Evolutionary conservation across 306 rosid species (phyloP).

Genomic region (Begonia fuchsioides): DNA sequence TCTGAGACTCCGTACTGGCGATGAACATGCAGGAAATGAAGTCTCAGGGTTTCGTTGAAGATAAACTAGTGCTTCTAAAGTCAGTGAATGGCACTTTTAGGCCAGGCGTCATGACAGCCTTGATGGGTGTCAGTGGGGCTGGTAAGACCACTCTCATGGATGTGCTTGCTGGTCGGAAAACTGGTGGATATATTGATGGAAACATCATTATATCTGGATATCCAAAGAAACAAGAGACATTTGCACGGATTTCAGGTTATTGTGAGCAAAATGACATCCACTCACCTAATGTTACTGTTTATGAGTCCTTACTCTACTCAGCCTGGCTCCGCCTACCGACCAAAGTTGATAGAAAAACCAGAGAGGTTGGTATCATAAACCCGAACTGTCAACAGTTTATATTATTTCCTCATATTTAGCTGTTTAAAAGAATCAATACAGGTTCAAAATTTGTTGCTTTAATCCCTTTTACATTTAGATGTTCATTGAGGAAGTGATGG

Average conservation of each 20-base stretch:
- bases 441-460: background rate
- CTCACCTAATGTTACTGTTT: constrained; percentile 64
- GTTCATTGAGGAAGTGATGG: constrained; percentile 47
- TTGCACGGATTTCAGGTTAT: constrained; percentile 82
- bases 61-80: constrained; percentile 58
- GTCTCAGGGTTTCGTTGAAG: constrained; percentile 42
- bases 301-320: constrained; percentile 56
- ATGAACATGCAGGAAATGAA: constrained; percentile 47
- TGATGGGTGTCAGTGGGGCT: constrained; percentile 94
- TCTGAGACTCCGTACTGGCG: background rate
- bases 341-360: constrained; percentile 26
- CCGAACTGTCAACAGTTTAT: too few species aligned
- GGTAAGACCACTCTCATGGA: constrained; percentile 98
- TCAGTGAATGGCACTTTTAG: constrained; percentile 71
- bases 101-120: constrained; percentile 89
- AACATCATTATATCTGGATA: constrained; percentile 54
- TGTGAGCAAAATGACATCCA: constrained; percentile 90
- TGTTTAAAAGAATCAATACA: too few species aligned
- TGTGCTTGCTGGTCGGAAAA: constrained; percentile 84
- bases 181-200: constrained; percentile 75
- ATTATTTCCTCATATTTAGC: too few species aligned
- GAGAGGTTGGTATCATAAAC: constrained; percentile 27
- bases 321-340: constrained; percentile 67
- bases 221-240: constrained; percentile 84
- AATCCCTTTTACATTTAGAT: constrained; percentile 7